phyloP scores from a whole-genome alignment of 495 filamentous ascomycete genomes.

The Aspergillus leporis region DNA sequence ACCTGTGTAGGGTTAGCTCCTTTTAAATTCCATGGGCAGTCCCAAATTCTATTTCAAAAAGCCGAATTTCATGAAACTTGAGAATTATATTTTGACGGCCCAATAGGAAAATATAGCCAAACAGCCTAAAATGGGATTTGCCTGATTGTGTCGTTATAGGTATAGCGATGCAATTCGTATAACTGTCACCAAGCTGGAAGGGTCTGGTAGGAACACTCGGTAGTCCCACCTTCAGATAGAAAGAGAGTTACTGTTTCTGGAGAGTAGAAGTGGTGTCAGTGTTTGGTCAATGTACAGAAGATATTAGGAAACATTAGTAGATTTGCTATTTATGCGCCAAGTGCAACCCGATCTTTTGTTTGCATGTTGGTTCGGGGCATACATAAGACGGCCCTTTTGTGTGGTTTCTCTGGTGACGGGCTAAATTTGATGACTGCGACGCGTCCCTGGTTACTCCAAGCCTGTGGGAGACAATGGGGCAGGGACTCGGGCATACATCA shows the following conservation, averaged over 20 bases:
- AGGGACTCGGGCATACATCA: slow-evolving; percentile 58
- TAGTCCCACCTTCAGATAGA: slow-evolving; percentile 42
- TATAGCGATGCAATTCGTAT: too few relatives aligned
- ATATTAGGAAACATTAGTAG: slow-evolving; percentile 39
- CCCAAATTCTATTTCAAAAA: too few relatives aligned
- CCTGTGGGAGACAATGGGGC: slow-evolving; percentile 4
- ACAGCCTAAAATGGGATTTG: too few relatives aligned
- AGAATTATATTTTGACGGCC: too few relatives aligned
- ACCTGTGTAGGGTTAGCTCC: too few relatives aligned
- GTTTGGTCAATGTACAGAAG: slow-evolving; percentile 88
- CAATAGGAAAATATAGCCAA: too few relatives aligned
- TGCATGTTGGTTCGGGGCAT: slow-evolving; percentile 74
- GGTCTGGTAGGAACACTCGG: slow-evolving; percentile 40
- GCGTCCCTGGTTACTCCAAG: background rate
- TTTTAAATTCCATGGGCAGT: too few relatives aligned
- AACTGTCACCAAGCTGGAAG: too few relatives aligned
- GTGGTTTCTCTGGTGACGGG: slow-evolving; percentile 83
- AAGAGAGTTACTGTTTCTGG: slow-evolving; percentile 52
- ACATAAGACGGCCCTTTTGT: slow-evolving; percentile 81
- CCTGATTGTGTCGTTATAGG: too few relatives aligned
- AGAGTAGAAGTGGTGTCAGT: slow-evolving; percentile 69
- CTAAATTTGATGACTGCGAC: slow-evolving; percentile 77
- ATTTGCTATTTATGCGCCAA: background rate
- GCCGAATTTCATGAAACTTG: too few relatives aligned
- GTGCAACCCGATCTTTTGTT: slow-evolving; percentile 64